These are phyloP conservation scores for Punctularia strigosozonata DNA, from an alignment of 768 basidiomycete genomes.

Conservation along the genomic window DNA sequence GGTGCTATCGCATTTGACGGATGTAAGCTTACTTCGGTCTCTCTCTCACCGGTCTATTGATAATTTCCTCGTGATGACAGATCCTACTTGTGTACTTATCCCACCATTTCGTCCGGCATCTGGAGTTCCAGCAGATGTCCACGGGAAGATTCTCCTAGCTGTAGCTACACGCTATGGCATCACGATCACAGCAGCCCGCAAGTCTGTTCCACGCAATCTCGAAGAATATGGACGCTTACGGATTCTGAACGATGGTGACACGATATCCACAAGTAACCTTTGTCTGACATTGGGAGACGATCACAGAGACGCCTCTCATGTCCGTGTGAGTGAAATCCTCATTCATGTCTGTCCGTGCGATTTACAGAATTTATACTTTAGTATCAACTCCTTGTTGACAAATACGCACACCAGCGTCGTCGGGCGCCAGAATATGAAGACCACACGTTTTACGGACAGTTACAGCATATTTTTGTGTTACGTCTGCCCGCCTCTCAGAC, in stretches of 20 bases:
- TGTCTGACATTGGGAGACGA: slow-evolving; percentile 11
- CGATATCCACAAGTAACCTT: slow-evolving; percentile 12
- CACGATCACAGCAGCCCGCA: slow-evolving; percentile 7
- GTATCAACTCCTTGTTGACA: slow-evolving; percentile 24
- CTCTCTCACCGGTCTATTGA: no score
- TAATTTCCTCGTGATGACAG: no score
- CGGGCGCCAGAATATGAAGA: background rate
- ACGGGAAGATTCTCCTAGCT: background rate
- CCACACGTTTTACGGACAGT: slow-evolving; percentile 21
- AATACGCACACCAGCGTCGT: slow-evolving; percentile 8
- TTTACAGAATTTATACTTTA: no score
- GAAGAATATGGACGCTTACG: slow-evolving; percentile 17
- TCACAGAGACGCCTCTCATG: slow-evolving; percentile 19
- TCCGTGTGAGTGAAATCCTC: slow-evolving; percentile 21
- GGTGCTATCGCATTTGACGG: no score
- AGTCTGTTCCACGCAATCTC: slow-evolving; percentile 6
- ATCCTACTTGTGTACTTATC: no score
- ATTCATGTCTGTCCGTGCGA: background rate
- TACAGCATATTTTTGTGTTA: slow-evolving; percentile 19
- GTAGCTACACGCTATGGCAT: slow-evolving; percentile 2
- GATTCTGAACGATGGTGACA: slow-evolving; percentile 17
- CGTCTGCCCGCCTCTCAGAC: slow-evolving; percentile 7
- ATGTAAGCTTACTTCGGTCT: background rate
- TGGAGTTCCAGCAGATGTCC: no score
- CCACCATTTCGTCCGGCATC: no score